Evolutionary conservation across 2,329 filamentous ascomycete genomes (phyloP), one percentile per base, ranked within the genome.

Genomic region (Sporothrix sp.): DNA sequence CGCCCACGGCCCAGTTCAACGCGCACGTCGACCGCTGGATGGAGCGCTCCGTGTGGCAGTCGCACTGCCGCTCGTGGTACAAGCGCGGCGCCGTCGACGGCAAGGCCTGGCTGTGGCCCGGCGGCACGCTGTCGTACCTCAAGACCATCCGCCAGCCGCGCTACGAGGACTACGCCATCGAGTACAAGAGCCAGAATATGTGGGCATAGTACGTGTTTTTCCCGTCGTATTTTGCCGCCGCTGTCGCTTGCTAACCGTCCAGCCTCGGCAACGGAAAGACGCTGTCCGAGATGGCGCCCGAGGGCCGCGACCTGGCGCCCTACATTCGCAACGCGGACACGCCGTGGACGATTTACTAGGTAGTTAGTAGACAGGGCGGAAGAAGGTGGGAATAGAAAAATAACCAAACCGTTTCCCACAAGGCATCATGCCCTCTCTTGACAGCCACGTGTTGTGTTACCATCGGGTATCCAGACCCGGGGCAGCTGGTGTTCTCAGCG

Each of bases 61-160:
- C 39, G 2, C 23, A n/a, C 39, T 42, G 39, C n/a, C 39, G 42
- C 10, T 45, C 42, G 27, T 45, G 42, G 27, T 45, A 43, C 42
- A 45, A 45, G 28, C 33, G 20, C 27, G 42, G 42, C 3, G 33
- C 27, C 9, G 27, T 45, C 4, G 42, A 45, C 16, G 42, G 42
- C 25, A 32, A 43, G 40, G 25, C 40, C 25, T 32, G 28, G 40
- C 18, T 49, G 48, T 50, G 36, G 20, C 30, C 11, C n/a, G 32
- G 30, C 14, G 48, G 63, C 62, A 64, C 64, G 1, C 64, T 66
- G 35, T 63, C 65, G 51, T 66, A 65, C 59, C 61, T 67, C 52
- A 67, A 67, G 56, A 57, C 61, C 11, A 64, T 66, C 55, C 64
- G 65, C 52, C 55, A 64, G 18, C 48, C 48, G 13, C 37, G 48